Evolutionary conservation across 805 yeast species (phyloP), one percentile per base, ranked within the genome.

Genomic region (Hanseniaspora singularis): DNA sequence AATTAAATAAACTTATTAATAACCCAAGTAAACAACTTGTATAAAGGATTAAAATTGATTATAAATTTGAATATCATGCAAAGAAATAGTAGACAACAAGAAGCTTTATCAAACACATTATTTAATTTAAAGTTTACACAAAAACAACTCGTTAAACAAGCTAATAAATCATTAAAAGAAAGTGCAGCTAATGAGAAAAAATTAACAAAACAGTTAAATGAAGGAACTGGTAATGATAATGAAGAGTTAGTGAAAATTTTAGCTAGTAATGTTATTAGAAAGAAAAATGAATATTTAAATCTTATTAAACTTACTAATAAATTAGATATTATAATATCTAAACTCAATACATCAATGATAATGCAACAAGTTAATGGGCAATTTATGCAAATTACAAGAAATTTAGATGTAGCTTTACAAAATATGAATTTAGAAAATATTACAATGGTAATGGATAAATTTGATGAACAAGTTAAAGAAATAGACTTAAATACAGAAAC

Each of bases 331-430:
- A 98, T 92, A 20, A 94, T 97, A 0, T 81, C 94, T 3, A 67
- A 98, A 50, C 95, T 92, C 2, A 96, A 89, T 57, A 92, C 99
- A 0, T 98, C 98, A 0, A 96, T 92, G 6, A 89, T 97, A 0
- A 92, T 92, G 99, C 73, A 95, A 53, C 77, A 84, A 41, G 96
- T 92, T 10, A 85, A 95, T 0, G 87, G 88, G 1, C 88, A 87
- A 55, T 92, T 92, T 97, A 76, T 92, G 8, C 78, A 74, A 40
- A 97, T 89, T 11, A 92, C 94, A 49, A 77, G 72, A 58, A 96
- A 96, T 9, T 89, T 92, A 97, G 98, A 92, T 63, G 79, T 76
- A 57, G 98, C 98, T 1, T 73, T 92, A 66, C 92, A 85, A 57
- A 79, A 89, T 19, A 92, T 92, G 98, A 92, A 92, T 62, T 67